Evolutionary conservation across 805 yeast species (phyloP).

Genomic region (Metschnikowia koreensis): DNA sequence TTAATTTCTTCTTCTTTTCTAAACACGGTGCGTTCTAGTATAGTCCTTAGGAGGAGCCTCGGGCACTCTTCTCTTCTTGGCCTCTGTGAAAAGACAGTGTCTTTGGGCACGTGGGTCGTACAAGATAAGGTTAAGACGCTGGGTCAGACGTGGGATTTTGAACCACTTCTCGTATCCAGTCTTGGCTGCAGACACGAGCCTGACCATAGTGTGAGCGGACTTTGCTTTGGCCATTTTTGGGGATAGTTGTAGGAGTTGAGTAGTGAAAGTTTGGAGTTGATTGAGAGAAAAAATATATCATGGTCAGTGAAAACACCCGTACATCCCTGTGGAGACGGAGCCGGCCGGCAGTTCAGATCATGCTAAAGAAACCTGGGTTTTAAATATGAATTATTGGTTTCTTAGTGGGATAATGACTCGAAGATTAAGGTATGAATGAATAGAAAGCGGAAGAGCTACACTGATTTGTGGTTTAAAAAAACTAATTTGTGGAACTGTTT

Average conservation of each 20-base stretch:
- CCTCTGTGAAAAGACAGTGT: constrained; percentile 87
- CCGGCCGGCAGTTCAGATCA: too few relatives aligned
- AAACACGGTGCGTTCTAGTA: constrained; percentile 22
- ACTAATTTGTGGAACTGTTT: too few relatives aligned
- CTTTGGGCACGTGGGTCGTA: constrained; percentile 59
- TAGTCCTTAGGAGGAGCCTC: constrained; percentile 42
- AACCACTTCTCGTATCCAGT: constrained; percentile 86
- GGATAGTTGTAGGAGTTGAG: neutral
- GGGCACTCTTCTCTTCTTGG: constrained; percentile 79
- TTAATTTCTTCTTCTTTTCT: constrained; percentile 7
- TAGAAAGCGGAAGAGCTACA: too few relatives aligned
- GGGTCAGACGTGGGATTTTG: constrained; percentile 77
- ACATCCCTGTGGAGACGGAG: neutral
- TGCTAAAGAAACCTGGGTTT: too few relatives aligned
- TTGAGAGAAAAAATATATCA: too few relatives aligned
- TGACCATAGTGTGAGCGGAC: constrained; percentile 77
- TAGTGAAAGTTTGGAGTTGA: neutral
- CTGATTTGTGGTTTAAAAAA: too few relatives aligned
- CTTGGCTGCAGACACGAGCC: constrained; percentile 82
- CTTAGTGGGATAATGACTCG: too few relatives aligned
- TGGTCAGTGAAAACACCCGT: neutral
- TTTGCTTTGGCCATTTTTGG: constrained; percentile 48
- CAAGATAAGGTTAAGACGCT: constrained; percentile 67
- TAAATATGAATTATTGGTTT: too few relatives aligned
- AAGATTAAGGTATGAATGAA: too few relatives aligned